These are phyloP conservation scores for Lichenothelia convexa DNA, from an alignment of 495 filamentous ascomycete species.

Conservation along the genomic window DNA sequence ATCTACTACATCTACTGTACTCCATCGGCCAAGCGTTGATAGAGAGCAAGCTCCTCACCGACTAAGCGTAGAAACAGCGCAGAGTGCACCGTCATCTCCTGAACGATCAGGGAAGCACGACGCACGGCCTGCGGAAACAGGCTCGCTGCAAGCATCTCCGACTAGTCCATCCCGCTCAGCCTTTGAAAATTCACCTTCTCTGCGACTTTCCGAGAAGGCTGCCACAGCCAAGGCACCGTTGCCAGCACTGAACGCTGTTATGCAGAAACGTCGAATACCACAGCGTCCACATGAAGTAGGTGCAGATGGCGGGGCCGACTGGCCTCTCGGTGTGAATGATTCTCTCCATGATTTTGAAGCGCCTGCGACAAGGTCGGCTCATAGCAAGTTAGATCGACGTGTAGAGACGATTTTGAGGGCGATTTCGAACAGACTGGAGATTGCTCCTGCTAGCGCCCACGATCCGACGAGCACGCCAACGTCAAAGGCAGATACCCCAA, in stretches of 20 bases:
- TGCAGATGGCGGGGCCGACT: neutral
- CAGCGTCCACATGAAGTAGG: too few species aligned
- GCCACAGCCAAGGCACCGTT: neutral
- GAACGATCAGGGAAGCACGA: too few species aligned
- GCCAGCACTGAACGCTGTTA: constrained; percentile 14
- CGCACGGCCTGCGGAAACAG: too few species aligned
- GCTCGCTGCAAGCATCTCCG: too few species aligned
- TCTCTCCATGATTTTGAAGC: neutral
- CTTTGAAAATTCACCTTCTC: neutral
- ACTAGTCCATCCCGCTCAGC: too few species aligned
- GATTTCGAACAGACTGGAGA: constrained; percentile 63
- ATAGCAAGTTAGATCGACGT: constrained; percentile 64
- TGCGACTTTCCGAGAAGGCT: neutral
- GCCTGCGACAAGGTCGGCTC: constrained; percentile 6
- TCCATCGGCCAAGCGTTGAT: neutral
- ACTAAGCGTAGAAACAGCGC: neutral
- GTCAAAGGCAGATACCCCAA: too few species aligned
- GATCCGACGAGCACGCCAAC: too few species aligned
- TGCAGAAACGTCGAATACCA: constrained; percentile 18
- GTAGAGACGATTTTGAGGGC: constrained; percentile 67
- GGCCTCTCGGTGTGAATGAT: neutral
- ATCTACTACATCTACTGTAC: neutral
- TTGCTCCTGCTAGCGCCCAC: constrained; percentile 47
- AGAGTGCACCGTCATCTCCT: neutral
- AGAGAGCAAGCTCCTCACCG: neutral